Conservation (phyloP, 2,329 filamentous ascomycete species). For the Teratosphaeria nubilosa region DNA sequence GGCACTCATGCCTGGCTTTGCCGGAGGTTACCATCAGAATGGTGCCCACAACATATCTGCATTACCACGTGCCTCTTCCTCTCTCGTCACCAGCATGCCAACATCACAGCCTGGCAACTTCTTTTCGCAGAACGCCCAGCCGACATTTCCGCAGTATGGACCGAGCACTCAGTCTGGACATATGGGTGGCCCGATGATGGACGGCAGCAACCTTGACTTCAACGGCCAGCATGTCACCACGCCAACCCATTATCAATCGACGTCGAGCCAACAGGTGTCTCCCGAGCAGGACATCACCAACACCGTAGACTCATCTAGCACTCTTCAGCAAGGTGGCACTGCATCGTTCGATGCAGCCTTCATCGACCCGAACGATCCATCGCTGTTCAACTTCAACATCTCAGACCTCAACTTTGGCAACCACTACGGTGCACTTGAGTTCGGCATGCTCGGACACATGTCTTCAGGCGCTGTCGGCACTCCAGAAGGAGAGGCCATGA, state of each 20-base stretch:
- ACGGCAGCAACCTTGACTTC: slow-evolving; percentile 39
- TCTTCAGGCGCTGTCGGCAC: slow-evolving; percentile 60
- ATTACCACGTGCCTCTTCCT: slow-evolving; percentile 7
- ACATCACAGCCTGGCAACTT: slow-evolving; percentile 29
- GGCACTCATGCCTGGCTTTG: slow-evolving; percentile 75
- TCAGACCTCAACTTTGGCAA: slow-evolving; percentile 92
- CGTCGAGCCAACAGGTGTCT: slow-evolving; percentile 40
- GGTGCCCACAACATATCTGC: slow-evolving; percentile 13
- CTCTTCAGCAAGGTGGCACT: slow-evolving; percentile 28
- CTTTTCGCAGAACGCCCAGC: slow-evolving; percentile 29
- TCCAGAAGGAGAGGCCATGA: slow-evolving; percentile 23
- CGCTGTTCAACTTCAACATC: slow-evolving; percentile 90
- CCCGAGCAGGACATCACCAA: slow-evolving; percentile 36
- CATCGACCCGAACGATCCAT: slow-evolving; percentile 86
- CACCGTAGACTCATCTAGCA: slow-evolving; percentile 36
- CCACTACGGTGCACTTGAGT: slow-evolving; percentile 90
- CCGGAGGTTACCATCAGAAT: slow-evolving; percentile 48
- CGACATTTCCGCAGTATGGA: slow-evolving; percentile 31
- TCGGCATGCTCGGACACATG: slow-evolving; percentile 94
- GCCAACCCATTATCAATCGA: slow-evolving; percentile 60
- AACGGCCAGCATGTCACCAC: slow-evolving; percentile 48
- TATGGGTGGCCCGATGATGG: slow-evolving; percentile 33
- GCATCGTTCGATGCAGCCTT: slow-evolving; percentile 47
- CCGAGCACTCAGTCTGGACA: slow-evolving; percentile 19
- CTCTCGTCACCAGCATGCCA: slow-evolving; percentile 6